Percentiles rank a stretch among this genome's conserved stretches.
These are phyloP conservation scores for Aspergillus neotritici DNA, from an alignment of 2,329 filamentous ascomycete species.

Conservation along the genomic window DNA sequence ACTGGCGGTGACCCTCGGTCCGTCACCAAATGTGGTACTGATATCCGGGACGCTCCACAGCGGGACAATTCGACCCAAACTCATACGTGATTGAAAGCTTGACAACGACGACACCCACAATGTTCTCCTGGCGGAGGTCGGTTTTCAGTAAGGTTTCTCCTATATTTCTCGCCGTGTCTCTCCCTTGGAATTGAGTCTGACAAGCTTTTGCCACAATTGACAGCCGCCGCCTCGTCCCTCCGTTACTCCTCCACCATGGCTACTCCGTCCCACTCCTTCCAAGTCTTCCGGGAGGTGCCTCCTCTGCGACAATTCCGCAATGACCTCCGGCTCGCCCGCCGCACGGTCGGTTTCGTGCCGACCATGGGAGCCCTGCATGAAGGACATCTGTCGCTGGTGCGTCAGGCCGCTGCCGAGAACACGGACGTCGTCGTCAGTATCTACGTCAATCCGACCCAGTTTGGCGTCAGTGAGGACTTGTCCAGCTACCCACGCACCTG, in stretches of 20 bases:
- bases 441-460: constrained; percentile 96
- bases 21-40: no score
- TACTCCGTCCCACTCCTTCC: constrained; percentile 24
- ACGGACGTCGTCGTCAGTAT: constrained; percentile 84
- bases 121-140: constrained; percentile 27
- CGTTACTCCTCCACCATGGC: constrained; percentile 11
- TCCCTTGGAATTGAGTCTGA: background rate
- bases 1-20: no score
- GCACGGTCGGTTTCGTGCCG: constrained; percentile 79
- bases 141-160: constrained; percentile 24
- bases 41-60: constrained; percentile 8
- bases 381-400: constrained; percentile 81
- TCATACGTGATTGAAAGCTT: constrained; percentile 4
- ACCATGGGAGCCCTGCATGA: constrained; percentile 98
- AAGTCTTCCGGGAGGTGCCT: constrained; percentile 68
- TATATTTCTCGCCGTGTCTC: background rate
- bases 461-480: constrained; percentile 82
- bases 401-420: constrained; percentile 75
- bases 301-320: constrained; percentile 65
- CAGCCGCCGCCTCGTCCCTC: constrained; percentile 1
- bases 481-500: constrained; percentile 86
- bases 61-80: constrained; percentile 9
- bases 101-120: constrained; percentile 13
- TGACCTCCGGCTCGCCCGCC: constrained; percentile 59
- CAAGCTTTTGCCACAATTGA: constrained; percentile 1